These are phyloP conservation scores for Cucumis hystrix DNA, from an alignment of 306 rosid genomes.

Conservation along the genomic window DNA sequence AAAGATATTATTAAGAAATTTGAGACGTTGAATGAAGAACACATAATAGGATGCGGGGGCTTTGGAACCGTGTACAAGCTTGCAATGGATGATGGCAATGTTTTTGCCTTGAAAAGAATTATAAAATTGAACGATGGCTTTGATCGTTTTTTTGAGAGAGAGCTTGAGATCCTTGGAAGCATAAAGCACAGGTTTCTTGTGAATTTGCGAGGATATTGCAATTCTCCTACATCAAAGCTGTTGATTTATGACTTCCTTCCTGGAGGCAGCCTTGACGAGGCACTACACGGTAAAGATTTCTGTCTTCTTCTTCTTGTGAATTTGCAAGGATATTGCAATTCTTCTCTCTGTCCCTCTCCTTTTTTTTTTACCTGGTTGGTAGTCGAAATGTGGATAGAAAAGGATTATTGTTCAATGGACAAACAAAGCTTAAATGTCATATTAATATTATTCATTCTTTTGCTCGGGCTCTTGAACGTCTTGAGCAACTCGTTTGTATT, in stretches of 20 bases:
- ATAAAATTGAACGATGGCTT: conserved; percentile 85
- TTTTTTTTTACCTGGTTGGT: background rate
- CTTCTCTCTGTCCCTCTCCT: too few species aligned
- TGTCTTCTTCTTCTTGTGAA: too few species aligned
- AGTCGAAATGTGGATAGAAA: background rate
- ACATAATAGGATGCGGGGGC: conserved; percentile 89
- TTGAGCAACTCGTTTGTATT: too few species aligned
- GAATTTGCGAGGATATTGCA: conserved; percentile 93
- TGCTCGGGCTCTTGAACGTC: too few species aligned
- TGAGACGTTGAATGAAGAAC: conserved; percentile 83
- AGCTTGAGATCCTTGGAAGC: conserved; percentile 97
- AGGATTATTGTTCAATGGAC: background rate
- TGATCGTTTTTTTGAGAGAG: conserved; percentile 95
- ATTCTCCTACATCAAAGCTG: conserved; percentile 90
- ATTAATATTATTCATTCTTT: background rate
- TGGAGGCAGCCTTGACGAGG: conserved; percentile 97
- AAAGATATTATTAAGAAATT: conserved; percentile 92
- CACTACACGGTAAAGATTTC: conserved; percentile 69
- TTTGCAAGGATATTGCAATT: too few species aligned
- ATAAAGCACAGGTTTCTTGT: conserved; percentile 93
- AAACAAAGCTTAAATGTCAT: background rate
- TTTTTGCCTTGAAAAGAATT: conserved; percentile 89
- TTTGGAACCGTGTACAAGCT: conserved; percentile 94
- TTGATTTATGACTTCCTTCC: conserved; percentile 86
- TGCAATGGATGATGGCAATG: conserved; percentile 94